These are phyloP conservation scores for Pleomassaria siparia DNA, from an alignment of 2,329 filamentous ascomycete genomes.

Conservation along the genomic window DNA sequence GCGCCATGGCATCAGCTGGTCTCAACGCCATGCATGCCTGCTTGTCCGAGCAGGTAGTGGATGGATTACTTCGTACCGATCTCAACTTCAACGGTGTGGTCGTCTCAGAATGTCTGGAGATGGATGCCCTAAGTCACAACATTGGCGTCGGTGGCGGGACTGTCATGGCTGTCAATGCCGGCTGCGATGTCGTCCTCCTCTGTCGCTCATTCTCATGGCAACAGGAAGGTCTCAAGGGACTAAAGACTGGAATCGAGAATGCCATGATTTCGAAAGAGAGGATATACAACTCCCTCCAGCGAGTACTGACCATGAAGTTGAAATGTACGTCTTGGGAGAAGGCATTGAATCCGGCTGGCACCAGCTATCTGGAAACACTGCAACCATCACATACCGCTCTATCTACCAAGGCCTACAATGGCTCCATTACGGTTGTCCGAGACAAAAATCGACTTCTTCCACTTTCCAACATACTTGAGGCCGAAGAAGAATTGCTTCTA, in stretches of 20 bases:
- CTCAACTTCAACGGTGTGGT: slow-evolving; percentile 89
- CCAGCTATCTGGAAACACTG: slow-evolving; percentile 73
- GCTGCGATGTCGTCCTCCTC: slow-evolving; percentile 86
- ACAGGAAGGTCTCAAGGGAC: slow-evolving; percentile 84
- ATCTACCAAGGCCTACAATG: slow-evolving; percentile 84
- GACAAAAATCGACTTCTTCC: slow-evolving; percentile 86
- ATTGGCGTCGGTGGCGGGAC: slow-evolving; percentile 97
- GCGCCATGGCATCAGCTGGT: slow-evolving; percentile 85
- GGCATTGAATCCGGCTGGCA: slow-evolving; percentile 82
- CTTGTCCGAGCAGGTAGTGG: slow-evolving; percentile 88
- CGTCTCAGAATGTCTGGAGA: slow-evolving; percentile 92
- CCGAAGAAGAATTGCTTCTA: slow-evolving; percentile 84
- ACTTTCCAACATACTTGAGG: slow-evolving; percentile 75
- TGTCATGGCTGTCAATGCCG: slow-evolving; percentile 95
- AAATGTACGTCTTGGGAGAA: slow-evolving; percentile 88
- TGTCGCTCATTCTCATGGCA: slow-evolving; percentile 88
- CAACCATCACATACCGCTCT: slow-evolving; percentile 80
- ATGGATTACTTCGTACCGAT: slow-evolving; percentile 84
- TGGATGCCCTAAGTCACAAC: slow-evolving; percentile 93
- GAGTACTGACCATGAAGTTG: slow-evolving; percentile 79
- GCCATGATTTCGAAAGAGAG: slow-evolving; percentile 81
- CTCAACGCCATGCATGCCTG: slow-evolving; percentile 97
- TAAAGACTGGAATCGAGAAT: slow-evolving; percentile 88
- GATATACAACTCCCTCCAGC: slow-evolving; percentile 75
- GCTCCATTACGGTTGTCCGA: slow-evolving; percentile 87